Evolutionary conservation across 2,329 filamentous ascomycete species (phyloP).

Genomic region (Verticillium dahliae): DNA sequence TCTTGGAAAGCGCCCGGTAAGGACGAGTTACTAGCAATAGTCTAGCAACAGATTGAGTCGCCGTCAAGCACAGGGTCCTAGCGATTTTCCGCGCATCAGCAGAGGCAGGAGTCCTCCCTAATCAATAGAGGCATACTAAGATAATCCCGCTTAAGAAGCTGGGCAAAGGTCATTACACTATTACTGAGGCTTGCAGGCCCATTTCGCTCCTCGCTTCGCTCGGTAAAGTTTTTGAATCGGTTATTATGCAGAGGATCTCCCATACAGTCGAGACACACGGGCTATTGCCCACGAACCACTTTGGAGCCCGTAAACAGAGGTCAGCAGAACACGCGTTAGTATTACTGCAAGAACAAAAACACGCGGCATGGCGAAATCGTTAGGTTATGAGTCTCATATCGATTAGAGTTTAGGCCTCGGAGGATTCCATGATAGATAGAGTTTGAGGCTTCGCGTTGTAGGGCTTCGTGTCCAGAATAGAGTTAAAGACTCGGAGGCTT

Average conservation of each 20-base stretch:
- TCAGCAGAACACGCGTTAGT: constrained; percentile 1
- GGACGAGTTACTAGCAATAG: constrained; percentile 10
- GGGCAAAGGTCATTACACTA: constrained; percentile 16
- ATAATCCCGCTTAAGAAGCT: constrained; percentile 22
- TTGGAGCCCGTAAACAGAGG: constrained; percentile 1
- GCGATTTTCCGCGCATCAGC: constrained; percentile 9
- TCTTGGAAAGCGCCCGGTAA: constrained; percentile 14
- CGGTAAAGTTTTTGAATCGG: constrained; percentile 12
- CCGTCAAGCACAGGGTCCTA: constrained; percentile 8
- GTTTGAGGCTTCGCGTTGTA: too few relatives aligned
- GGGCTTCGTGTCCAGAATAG: too few relatives aligned
- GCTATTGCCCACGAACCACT: constrained; percentile 2
- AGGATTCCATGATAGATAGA: too few relatives aligned
- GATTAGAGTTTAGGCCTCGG: too few relatives aligned
- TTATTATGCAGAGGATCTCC: neutral
- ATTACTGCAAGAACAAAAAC: neutral
- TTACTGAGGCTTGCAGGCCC: constrained; percentile 16
- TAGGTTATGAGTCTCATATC: too few relatives aligned
- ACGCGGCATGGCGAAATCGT: neutral
- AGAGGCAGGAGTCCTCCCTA: neutral
- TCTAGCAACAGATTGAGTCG: constrained; percentile 12
- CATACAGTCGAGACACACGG: neutral
- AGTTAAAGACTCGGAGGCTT: too few relatives aligned
- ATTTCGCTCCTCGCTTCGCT: constrained; percentile 19
- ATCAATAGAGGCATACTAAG: constrained; percentile 8